phyloP scores from a whole-genome alignment of 177 flowering plant genomes.

The Vitis hybrid region DNA sequence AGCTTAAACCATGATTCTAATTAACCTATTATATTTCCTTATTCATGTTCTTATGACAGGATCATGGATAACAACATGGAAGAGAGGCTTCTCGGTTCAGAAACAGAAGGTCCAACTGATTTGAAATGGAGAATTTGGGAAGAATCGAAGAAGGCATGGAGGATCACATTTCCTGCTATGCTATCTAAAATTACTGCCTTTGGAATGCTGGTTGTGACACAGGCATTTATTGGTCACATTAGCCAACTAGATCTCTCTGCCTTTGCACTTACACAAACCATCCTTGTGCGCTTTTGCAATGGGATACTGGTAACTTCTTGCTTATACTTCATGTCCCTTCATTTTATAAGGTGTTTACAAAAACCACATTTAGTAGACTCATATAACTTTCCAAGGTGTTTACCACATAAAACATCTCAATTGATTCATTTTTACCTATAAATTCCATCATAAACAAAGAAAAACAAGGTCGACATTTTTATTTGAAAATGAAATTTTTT shows the following conservation, averaged over 20 bases:
- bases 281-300: constrained; percentile 26
- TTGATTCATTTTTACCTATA: too few species aligned
- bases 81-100: constrained; percentile 13
- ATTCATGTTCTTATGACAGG: too few species aligned
- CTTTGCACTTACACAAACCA: constrained; percentile 34
- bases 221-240: constrained; percentile 24
- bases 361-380: too few species aligned
- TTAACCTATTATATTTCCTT: too few species aligned
- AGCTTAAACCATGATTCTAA: too few species aligned
- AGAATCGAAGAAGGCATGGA: constrained; percentile 35
- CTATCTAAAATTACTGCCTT: constrained; percentile 25
- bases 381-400: too few species aligned
- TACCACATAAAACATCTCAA: too few species aligned
- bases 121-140: constrained; percentile 20
- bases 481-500: too few species aligned
- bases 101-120: background rate
- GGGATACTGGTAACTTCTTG: constrained; percentile 28
- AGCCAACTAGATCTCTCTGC: constrained; percentile 32
- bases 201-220: constrained; percentile 31
- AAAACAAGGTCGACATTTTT: too few species aligned
- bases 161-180: constrained; percentile 28
- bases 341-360: too few species aligned
- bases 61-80: constrained; percentile 6
- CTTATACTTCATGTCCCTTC: too few species aligned
- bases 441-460: too few species aligned